Base-by-base conservation (phyloP, 2,329 filamentous ascomycete genomes). In the Colletotrichum liaoningense region DNA sequence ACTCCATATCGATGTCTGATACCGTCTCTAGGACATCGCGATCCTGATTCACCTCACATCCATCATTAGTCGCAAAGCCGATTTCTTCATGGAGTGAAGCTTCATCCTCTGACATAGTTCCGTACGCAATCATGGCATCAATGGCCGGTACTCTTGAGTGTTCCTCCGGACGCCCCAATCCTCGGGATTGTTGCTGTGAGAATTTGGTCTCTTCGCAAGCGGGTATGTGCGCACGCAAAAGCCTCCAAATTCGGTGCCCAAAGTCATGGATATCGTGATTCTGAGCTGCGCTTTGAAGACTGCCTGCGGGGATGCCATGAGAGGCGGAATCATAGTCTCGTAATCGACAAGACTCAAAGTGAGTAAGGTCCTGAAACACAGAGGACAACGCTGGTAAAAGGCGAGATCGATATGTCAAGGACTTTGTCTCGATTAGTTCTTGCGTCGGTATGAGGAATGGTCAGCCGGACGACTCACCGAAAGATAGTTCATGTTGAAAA, bases 401-500 rank as follows among this genome's bases (percentile, higher is more conserved):
- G 35, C 24, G 33, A 16, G 67, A 64, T 16, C 58, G 46, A 24
- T n/a, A 26, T 16, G 24, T 24, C 33, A 69, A 28, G 14, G 67
- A 38, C 67, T 69, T n/a, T 62, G 7, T 62, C n/a, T 24, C 22
- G 42, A 11, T 63, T 33, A 64, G 8, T 8, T 16, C n/a, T 22
- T 24, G 6, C 28, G 19, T 63, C 7, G 5, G 12, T 26, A 49
- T 14, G 1, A 19, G 4, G 7, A 16, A 19, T 24, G 26, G 28
- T 76, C 30, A 12, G 12, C 76, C 75, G 49, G 83, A 42, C 8
- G 62, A 64, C 81, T 42, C 77, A 83, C 83, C 75, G 79, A 79
- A 14, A 84, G 76, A 76, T 83, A 83, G 19, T 77, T 75, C 30
- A 81, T 76, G 63, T 83, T 75, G 33, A 85, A 84, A 19, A 84